phyloP scores from a whole-genome alignment of 2,329 filamentous ascomycete genomes.

The Cercospora citrullina region DNA sequence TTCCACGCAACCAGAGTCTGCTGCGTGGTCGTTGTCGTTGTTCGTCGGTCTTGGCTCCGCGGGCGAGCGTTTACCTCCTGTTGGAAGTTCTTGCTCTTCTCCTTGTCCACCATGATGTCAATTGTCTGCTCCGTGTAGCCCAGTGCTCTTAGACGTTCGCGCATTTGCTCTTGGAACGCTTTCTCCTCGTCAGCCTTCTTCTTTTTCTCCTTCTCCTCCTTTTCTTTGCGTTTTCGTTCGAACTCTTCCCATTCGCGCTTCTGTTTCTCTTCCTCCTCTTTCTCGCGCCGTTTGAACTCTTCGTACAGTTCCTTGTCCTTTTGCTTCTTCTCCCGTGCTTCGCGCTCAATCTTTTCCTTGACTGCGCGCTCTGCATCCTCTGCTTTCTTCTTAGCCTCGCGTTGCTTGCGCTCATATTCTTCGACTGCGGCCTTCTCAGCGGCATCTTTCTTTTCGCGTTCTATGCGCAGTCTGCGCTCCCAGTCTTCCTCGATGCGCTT shows the following conservation, averaged over 20 bases:
- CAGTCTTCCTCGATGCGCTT: conserved; percentile 44
- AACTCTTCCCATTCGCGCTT: conserved; percentile 45
- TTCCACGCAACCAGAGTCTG: conserved; percentile 15
- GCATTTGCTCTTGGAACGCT: conserved; percentile 49
- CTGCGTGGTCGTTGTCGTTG: conserved; percentile 10
- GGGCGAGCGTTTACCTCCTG: conserved; percentile 24
- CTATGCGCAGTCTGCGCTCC: conserved; percentile 42
- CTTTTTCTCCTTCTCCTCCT: conserved; percentile 36
- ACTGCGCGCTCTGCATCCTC: conserved; percentile 45
- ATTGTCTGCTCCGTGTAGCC: conserved; percentile 52
- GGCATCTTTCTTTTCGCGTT: conserved; percentile 40
- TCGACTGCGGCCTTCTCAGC: conserved; percentile 38
- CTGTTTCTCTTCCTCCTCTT: conserved; percentile 42
- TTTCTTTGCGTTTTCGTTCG: conserved; percentile 74
- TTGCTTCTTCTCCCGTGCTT: conserved; percentile 40
- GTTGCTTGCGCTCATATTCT: conserved; percentile 44
- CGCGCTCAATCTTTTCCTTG: conserved; percentile 41
- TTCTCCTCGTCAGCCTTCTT: conserved; percentile 39
- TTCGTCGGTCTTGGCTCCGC: conserved; percentile 17
- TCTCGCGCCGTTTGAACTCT: conserved; percentile 30
- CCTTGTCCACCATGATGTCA: conserved; percentile 50
- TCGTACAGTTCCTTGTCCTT: conserved; percentile 40
- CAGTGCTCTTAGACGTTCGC: conserved; percentile 45
- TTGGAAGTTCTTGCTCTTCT: conserved; percentile 44
- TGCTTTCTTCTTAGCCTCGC: conserved; percentile 38